Conservation (phyloP, 768 basidiomycete species). For the Kondoa malvinella region DNA sequence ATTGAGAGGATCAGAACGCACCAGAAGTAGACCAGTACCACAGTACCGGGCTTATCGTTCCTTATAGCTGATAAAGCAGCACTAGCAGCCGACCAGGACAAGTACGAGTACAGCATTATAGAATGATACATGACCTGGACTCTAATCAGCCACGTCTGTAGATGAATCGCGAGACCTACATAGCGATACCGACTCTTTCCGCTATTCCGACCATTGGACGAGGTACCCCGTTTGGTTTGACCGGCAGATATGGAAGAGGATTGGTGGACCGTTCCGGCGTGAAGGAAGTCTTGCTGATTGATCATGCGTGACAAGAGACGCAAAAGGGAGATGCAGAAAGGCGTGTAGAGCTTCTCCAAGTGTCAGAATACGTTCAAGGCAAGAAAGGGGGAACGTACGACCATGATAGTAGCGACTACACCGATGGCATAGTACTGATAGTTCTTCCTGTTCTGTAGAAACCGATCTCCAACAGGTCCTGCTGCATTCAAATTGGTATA, state of each 20-base stretch:
- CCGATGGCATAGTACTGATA: neutral
- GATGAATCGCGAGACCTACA: neutral
- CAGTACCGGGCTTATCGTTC: no score
- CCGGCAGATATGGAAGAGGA: no score
- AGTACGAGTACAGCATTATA: neutral
- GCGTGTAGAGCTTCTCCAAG: neutral
- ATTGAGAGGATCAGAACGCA: neutral
- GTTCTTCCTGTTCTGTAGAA: neutral
- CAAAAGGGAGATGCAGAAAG: neutral
- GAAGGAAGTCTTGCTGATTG: no score
- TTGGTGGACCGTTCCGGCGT: neutral
- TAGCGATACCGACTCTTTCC: neutral
- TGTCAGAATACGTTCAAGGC: neutral
- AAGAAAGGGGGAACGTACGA: neutral
- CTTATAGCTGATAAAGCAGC: neutral
- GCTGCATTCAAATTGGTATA: no score
- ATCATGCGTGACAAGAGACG: neutral
- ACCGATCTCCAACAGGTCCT: neutral
- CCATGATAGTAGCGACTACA: neutral
- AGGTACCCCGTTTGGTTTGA: no score
- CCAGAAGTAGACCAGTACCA: neutral
- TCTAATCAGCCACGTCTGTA: neutral
- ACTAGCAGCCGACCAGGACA: neutral
- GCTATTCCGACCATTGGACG: no score
- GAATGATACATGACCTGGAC: neutral